A percentile compares a stretch with the other conserved stretches of the same genome.
These are phyloP conservation scores for Ganoderma meredithae DNA, from an alignment of 1,284 basidiomycete genomes.

Conservation along the genomic window DNA sequence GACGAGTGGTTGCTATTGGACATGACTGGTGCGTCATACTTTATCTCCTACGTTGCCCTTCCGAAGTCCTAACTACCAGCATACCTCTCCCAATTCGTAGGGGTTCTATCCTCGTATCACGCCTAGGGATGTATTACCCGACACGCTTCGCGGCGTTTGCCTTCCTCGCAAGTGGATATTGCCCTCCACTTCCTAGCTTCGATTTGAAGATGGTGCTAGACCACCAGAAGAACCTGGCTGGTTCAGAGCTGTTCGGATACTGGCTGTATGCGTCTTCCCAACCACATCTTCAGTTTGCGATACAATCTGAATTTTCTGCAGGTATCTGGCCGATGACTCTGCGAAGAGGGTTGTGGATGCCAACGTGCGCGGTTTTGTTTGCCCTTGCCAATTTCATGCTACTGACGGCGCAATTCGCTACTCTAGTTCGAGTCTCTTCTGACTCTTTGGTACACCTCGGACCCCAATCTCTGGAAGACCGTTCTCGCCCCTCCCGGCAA, in stretches of 20 bases:
- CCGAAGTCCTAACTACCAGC: slow-evolving; percentile 4
- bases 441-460: slow-evolving; percentile 40
- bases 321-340: slow-evolving; percentile 42
- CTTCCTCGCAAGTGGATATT: slow-evolving; percentile 51
- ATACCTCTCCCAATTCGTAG: slow-evolving; percentile 35
- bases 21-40: slow-evolving; percentile 54
- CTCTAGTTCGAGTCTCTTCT: slow-evolving; percentile 42
- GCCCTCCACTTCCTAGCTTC: slow-evolving; percentile 40
- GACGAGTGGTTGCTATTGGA: slow-evolving; percentile 50
- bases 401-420: not conserved
- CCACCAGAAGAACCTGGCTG: slow-evolving; percentile 54
- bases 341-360: slow-evolving; percentile 39
- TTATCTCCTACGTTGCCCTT: not conserved
- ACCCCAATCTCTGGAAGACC: slow-evolving; percentile 37
- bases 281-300: too few relatives aligned
- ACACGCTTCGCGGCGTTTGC: slow-evolving; percentile 51
- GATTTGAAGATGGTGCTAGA: slow-evolving; percentile 28
- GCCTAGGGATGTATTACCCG: slow-evolving; percentile 48
- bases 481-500: slow-evolving; percentile 38
- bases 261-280: slow-evolving; percentile 34
- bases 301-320: not conserved
- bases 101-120: slow-evolving; percentile 47
- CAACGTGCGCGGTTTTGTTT: slow-evolving; percentile 33
- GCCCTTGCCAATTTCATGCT: not conserved
- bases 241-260: slow-evolving; percentile 43